These are phyloP conservation scores for Monilinia laxa DNA, from an alignment of 2,329 filamentous ascomycete species.

Conservation along the genomic window DNA sequence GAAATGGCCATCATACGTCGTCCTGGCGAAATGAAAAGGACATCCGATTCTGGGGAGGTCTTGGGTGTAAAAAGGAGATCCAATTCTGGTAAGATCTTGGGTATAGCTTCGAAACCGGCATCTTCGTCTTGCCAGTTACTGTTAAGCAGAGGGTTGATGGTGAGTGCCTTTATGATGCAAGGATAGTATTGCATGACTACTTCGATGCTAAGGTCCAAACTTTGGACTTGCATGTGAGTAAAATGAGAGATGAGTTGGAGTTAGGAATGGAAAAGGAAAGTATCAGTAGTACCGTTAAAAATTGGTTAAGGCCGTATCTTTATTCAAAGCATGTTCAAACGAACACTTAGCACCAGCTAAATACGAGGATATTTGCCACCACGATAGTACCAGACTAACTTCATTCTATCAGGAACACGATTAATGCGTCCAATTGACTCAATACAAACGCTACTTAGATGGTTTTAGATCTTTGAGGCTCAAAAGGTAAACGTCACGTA, in stretches of 20 bases:
- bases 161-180: too few species aligned
- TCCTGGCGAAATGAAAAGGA: too few species aligned
- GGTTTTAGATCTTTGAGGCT: background rate
- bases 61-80: too few species aligned
- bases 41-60: too few species aligned
- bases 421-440: background rate
- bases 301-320: background rate
- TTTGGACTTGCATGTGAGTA: background rate
- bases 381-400: background rate
- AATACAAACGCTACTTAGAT: background rate
- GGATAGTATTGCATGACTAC: background rate
- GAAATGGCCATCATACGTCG: too few species aligned
- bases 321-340: background rate
- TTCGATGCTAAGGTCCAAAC: background rate
- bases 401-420: background rate
- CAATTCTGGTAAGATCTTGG: too few species aligned
- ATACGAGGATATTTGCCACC: background rate
- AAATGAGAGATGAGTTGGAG: background rate
- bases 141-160: too few species aligned
- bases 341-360: background rate
- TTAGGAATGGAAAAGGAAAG: background rate
- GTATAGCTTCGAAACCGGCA: too few species aligned
- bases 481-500: background rate
- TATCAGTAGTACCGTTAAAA: background rate
- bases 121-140: too few species aligned